Evolutionary conservation across 306 rosid genomes (phyloP).

Genomic region (Canavalia gladiata): DNA sequence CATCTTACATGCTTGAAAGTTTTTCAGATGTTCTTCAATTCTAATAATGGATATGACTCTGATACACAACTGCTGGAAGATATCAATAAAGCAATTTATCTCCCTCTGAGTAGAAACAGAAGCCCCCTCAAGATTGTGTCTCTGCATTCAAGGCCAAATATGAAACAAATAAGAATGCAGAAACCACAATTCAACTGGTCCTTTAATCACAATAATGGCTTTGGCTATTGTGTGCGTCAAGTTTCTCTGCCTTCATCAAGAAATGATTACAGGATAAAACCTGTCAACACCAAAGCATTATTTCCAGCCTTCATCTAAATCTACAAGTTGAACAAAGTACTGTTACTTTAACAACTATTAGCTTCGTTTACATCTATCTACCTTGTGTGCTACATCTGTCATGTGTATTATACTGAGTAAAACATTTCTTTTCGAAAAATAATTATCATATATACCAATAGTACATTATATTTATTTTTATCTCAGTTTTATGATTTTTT

Average conservation of each 20-base stretch:
- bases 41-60: conserved; percentile 44
- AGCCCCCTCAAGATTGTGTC: neutral
- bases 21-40: conserved; percentile 55
- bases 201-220: neutral
- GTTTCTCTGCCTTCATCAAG: conserved; percentile 1
- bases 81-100: conserved; percentile 53
- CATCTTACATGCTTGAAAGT: conserved; percentile 54
- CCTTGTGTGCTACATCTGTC: too few species aligned
- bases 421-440: too few species aligned
- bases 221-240: neutral
- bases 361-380: too few species aligned
- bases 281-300: neutral
- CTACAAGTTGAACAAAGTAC: neutral
- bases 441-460: too few species aligned
- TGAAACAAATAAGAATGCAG: neutral
- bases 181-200: neutral
- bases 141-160: conserved; percentile 12
- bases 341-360: neutral
- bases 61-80: conserved; percentile 43
- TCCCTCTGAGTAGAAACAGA: conserved; percentile 6
- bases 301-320: conserved; percentile 1
- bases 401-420: too few species aligned
- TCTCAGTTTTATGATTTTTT: too few species aligned
- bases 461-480: too few species aligned
- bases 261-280: neutral